Conservation (phyloP, 306 rosid species). For the Albizia julibrissin region DNA sequence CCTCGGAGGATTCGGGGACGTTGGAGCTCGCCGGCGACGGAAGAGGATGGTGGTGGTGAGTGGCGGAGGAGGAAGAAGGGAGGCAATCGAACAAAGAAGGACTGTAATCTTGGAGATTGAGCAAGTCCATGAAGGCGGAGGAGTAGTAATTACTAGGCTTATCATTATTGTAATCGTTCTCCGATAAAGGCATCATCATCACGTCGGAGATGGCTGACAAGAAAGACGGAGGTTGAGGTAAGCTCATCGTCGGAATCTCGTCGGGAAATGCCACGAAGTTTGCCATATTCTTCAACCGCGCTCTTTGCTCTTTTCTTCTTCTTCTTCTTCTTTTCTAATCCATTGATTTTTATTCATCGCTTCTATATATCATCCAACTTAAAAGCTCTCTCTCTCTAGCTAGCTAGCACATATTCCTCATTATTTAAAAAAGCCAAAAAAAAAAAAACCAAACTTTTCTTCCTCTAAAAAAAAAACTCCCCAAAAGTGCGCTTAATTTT, state of each 20-base stretch:
- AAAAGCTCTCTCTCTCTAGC: background rate
- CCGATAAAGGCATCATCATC: conserved; percentile 1
- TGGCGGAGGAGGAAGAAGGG: conserved; percentile 15
- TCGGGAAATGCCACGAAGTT: conserved; percentile 47
- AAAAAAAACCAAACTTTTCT: conserved; percentile 18
- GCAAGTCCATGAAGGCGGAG: conserved; percentile 55
- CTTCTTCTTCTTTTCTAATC: conserved; percentile 55
- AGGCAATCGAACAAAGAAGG: conserved; percentile 54
- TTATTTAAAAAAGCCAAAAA: background rate
- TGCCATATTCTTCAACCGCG: conserved; percentile 19
- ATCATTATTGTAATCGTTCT: background rate
- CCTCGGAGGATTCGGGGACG: conserved; percentile 65
- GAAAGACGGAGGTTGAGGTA: conserved; percentile 20
- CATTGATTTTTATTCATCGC: conserved; percentile 39
- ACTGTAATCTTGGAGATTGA: conserved; percentile 37
- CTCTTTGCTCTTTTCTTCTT: conserved; percentile 24
- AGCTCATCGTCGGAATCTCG: conserved; percentile 42
- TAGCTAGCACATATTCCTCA: conserved; percentile 53
- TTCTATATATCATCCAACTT: background rate
- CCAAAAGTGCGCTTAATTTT: conserved; percentile 34
- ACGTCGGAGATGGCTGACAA: conserved; percentile 57
- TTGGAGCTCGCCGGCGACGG: conserved; percentile 49
- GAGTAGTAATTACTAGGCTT: conserved; percentile 9
- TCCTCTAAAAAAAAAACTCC: conserved; percentile 32
- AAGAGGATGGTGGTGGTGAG: conserved; percentile 13